Evolutionary conservation across 257 asterid species (phyloP).

Genomic region (Nicotiana obtusifolia): DNA sequence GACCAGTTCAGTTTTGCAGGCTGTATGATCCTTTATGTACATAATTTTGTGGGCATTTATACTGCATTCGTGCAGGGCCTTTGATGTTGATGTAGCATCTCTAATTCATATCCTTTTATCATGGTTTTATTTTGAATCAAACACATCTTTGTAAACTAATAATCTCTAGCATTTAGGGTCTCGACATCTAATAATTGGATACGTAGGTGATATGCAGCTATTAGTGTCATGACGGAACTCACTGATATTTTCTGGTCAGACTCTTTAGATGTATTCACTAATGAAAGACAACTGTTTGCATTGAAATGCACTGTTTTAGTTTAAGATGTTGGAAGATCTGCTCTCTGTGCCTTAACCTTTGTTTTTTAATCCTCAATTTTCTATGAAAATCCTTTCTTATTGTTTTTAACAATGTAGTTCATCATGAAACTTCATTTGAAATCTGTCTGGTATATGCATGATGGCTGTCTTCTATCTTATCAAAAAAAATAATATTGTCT

Average conservation of each 20-base stretch:
- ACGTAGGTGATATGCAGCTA: neutral
- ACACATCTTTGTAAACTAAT: neutral
- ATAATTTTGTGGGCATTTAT: neutral
- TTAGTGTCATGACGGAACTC: neutral
- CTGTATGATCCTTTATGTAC: constrained; percentile 41
- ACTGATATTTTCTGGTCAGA: neutral
- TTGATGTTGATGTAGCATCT: neutral
- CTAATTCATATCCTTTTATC: neutral
- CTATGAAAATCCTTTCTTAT: neutral
- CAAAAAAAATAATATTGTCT: neutral
- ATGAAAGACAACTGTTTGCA: neutral
- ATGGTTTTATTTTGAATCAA: neutral
- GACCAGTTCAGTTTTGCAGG: constrained; percentile 71
- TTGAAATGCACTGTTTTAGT: neutral
- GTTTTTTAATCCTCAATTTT: neutral
- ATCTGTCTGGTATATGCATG: neutral
- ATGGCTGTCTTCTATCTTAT: neutral
- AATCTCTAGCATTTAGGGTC: neutral
- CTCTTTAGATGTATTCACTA: neutral
- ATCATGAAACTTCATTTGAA: neutral
- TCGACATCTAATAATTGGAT: neutral
- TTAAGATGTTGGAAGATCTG: neutral
- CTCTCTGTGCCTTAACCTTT: constrained; percentile 3
- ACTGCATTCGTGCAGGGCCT: neutral
- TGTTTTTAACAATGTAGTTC: neutral